phyloP scores from a whole-genome alignment of 1,284 basidiomycete species.

The Vanrija sp. region DNA sequence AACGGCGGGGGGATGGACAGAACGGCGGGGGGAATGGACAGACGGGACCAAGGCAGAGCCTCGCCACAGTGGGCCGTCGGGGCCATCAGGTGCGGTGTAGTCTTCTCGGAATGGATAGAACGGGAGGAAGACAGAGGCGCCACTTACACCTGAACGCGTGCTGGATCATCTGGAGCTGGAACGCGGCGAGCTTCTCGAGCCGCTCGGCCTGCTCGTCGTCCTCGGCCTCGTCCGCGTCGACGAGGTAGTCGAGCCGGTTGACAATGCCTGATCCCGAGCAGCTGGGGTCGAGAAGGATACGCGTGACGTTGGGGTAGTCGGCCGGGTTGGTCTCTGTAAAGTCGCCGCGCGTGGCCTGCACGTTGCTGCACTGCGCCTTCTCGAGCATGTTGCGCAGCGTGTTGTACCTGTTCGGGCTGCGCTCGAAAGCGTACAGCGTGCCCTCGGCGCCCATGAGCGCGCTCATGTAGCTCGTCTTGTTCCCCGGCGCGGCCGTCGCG shows the following conservation, averaged over 20 bases:
- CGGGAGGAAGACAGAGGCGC: too few species aligned
- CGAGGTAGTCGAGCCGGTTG: slow-evolving; percentile 78
- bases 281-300: slow-evolving; percentile 87
- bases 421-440: slow-evolving; percentile 83
- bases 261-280: slow-evolving; percentile 91
- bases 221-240: slow-evolving; percentile 54
- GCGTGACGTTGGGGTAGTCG: slow-evolving; percentile 65
- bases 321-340: slow-evolving; percentile 70
- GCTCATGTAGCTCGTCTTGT: slow-evolving; percentile 92
- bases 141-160: slow-evolving; percentile 88
- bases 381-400: slow-evolving; percentile 78
- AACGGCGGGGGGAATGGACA: too few species aligned
- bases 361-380: slow-evolving; percentile 74
- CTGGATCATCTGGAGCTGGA: slow-evolving; percentile 86
- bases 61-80: too few species aligned
- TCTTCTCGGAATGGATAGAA: too few species aligned
- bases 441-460: slow-evolving; percentile 78
- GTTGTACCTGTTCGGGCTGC: slow-evolving; percentile 69
- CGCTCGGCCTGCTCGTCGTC: slow-evolving; percentile 52
- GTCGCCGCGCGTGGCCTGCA: slow-evolving; percentile 64
- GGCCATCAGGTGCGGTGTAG: not conserved
- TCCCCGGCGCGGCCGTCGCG: slow-evolving; percentile 96
- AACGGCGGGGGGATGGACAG: too few species aligned
- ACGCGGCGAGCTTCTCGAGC: slow-evolving; percentile 72
- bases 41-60: not conserved